Base-by-base conservation (phyloP, 257 asterid genomes). In the Phtheirospermum japonicum region DNA sequence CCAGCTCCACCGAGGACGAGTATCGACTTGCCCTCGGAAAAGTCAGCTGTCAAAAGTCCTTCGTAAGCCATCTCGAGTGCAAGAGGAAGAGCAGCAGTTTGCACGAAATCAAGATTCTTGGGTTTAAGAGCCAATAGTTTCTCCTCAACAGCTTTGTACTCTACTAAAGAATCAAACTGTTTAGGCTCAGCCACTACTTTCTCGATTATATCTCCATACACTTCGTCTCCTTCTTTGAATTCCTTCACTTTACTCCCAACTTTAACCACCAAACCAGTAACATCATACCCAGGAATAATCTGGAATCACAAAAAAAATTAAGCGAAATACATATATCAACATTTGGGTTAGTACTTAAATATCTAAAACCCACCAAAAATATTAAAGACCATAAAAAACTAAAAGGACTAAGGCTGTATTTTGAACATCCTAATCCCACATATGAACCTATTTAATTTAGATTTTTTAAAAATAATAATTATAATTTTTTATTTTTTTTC, bases 1-100 rank as follows among this genome's bases (percentile, higher is more conserved):
- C 97, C 98, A 2, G 97, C 97, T 5, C 98, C 97, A 6, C 97
- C 98, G 43, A 92, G 85, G 23, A 92, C 95, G 30, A 92, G 97
- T 30, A 92, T 48, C 6, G 98, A 88, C 71, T 86, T 71, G 2
- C 90, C 93, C 55, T 81, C 36, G 3, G 90, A 80, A 54, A 91
- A 86, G 4, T 80, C 83, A 7, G 84, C 80, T 69, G 63, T 75
- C 33, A 78, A 87, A 18, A 91, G 90, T 9, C 95, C 96, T 67
- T 88, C 95, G 18, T 88, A 83, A 40, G 94, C 94, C 0, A 96
- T 88, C 70, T 91, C 95, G 4, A 88, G 56, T 0, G 85, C 98
- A 23, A 88, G 90, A 53, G 96, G 98, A 57, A 91, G 86, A 7
- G 76, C 53, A 23, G 98, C 95, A 9, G 96, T 96, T 65, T 84